phyloP scores from a whole-genome alignment of 257 asterid species.

The Lycium barbarum region DNA sequence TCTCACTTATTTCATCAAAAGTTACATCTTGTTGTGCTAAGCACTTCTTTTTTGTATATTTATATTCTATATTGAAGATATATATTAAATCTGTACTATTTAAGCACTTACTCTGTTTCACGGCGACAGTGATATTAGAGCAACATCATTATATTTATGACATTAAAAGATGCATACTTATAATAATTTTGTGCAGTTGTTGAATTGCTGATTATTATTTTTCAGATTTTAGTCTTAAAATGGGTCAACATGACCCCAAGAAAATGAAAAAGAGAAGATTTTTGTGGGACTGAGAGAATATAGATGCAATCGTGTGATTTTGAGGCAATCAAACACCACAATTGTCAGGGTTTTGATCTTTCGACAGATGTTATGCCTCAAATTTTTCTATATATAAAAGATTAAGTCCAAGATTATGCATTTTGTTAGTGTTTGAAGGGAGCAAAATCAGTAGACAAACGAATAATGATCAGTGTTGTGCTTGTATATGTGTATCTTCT shows the following conservation, averaged over 20 bases:
- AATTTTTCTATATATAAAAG: background rate
- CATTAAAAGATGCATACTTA: background rate
- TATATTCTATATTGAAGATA: background rate
- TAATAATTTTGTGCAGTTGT: background rate
- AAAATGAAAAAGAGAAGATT: background rate
- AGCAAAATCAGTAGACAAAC: background rate
- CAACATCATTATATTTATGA: background rate
- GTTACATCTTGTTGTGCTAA: background rate
- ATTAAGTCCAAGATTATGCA: background rate
- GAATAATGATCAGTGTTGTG: background rate
- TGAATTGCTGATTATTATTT: background rate
- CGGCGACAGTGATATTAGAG: background rate
- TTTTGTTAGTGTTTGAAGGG: background rate
- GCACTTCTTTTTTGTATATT: background rate
- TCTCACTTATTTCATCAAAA: no score
- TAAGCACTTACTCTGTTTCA: background rate
- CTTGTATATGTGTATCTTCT: slow-evolving; percentile 32
- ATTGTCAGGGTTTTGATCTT: background rate
- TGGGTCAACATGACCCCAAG: background rate
- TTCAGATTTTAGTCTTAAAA: background rate
- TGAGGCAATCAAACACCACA: background rate
- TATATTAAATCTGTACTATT: background rate
- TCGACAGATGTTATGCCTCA: background rate
- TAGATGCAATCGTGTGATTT: background rate
- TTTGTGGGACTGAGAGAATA: background rate